Base-by-base conservation (phyloP, 1,284 basidiomycete species). In the Boletus semigastroideus region DNA sequence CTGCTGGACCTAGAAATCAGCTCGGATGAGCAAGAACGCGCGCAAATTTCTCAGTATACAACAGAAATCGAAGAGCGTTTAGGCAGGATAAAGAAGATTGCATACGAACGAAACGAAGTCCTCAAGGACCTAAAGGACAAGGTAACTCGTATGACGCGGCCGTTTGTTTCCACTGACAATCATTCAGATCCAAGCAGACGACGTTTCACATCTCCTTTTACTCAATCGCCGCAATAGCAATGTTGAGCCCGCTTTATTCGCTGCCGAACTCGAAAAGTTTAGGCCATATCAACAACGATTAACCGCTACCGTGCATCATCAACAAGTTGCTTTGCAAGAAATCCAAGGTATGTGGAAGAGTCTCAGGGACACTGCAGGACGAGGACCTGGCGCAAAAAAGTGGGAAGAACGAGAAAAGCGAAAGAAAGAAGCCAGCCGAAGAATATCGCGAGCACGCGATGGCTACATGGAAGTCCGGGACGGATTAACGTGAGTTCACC, bases 51-150 rank as follows among this genome's bases (percentile, higher is more conserved):
- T 1, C 78, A 79, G 31, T 82, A 87, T 49, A 84, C 88, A 6
- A 78, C 83, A 16, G 86, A 92, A 58, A 89, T 95, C 46, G 86
- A 90, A 54, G 90, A 94, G 55, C 73, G 84, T 38, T 69, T 96
- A 6, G 85, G 84, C 22, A 75, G 84, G 55, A 67, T 96, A 48
- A 86, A 84, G 71, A 90, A 93, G 76, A 89, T 97, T 59, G 79
- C 86, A 40, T 82, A 84, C 52, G 95, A 98, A 70, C 78, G 96
- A 36, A 83, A 80, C 19, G 91, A 94, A 55, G 86, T 94, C 1
- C 74, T 99, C 43, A 92, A 91, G 66, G 94, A 98, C 67, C 77
- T 99, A 44, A 98, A 98, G 69, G 93, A 97, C 43, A 94, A 92
- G 80, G 91, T 90, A 25, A 44, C 25, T 4, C 17, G 5, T 31